Conservation (phyloP, 495 filamentous ascomycete genomes). For the Penicillium coffeae region DNA sequence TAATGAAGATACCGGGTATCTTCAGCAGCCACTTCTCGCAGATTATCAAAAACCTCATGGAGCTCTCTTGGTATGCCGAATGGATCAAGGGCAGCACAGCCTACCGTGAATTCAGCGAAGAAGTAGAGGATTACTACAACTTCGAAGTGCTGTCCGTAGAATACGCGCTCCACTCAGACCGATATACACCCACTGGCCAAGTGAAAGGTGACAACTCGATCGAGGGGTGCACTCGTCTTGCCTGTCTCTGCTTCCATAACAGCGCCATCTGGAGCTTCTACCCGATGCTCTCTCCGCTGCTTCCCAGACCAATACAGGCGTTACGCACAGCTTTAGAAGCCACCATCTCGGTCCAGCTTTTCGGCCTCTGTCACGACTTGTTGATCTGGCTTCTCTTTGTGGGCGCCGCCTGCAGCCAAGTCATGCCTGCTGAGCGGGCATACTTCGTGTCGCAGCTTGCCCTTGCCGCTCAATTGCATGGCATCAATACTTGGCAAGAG, state of each 20-base stretch:
- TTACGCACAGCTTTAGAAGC: conserved; percentile 36
- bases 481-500: conserved; percentile 38
- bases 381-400: conserved; percentile 43
- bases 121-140: conserved; percentile 46
- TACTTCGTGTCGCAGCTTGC: conserved; percentile 40
- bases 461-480: conserved; percentile 24
- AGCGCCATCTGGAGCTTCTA: conserved; percentile 46
- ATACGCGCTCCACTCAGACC: conserved; percentile 40
- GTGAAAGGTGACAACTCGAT: conserved; percentile 51
- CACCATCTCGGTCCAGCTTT: conserved; percentile 34
- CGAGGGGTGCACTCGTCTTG: conserved; percentile 42
- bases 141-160: conserved; percentile 44
- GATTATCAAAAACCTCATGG: conserved; percentile 37
- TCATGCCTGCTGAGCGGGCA: conserved; percentile 23
- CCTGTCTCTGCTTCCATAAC: conserved; percentile 45
- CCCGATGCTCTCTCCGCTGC: conserved; percentile 35
- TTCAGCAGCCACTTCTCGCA: conserved; percentile 32
- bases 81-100: conserved; percentile 35
- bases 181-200: conserved; percentile 59
- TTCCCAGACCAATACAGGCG: conserved; percentile 36
- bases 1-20: conserved; percentile 39
- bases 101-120: conserved; percentile 34
- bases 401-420: conserved; percentile 34
- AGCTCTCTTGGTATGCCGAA: conserved; percentile 42
- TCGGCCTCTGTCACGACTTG: conserved; percentile 34